Conservation (phyloP, 208 protist species). For the Giardia duodenalis region DNA sequence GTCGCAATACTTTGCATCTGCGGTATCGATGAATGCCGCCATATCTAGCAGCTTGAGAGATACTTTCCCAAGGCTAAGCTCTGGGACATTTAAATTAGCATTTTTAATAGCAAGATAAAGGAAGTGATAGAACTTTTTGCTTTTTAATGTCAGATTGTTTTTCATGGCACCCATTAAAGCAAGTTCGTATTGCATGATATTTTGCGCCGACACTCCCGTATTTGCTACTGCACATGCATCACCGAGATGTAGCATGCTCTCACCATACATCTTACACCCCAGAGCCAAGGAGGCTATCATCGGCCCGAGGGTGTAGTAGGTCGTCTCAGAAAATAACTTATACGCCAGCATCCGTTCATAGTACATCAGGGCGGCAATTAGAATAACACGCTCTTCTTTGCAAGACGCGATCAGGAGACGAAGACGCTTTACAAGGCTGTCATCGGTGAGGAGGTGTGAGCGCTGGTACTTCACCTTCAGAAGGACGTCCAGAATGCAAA, state of each 20-base stretch:
- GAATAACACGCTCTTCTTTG: neutral
- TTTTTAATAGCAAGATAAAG: neutral
- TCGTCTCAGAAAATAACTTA: neutral
- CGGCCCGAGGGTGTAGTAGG: neutral
- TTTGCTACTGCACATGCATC: neutral
- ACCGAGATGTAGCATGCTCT: neutral
- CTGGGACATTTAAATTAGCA: neutral
- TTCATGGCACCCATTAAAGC: neutral
- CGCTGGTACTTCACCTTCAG: neutral
- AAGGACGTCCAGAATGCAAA: neutral
- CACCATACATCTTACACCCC: neutral
- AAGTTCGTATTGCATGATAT: neutral
- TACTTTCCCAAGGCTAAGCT: neutral
- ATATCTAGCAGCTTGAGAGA: neutral
- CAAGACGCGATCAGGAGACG: neutral
- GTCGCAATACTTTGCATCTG: neutral
- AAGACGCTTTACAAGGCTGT: neutral
- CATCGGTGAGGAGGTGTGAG: neutral
- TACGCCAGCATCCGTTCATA: neutral
- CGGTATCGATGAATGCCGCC: neutral
- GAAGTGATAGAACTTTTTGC: neutral
- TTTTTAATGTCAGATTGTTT: neutral
- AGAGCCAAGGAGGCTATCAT: neutral
- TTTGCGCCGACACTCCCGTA: neutral
- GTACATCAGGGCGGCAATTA: neutral